Evolutionary conservation across 2,329 filamentous ascomycete species (phyloP), one percentile per base, ranked within the genome.

Genomic region (Paecilomyces sp.): DNA sequence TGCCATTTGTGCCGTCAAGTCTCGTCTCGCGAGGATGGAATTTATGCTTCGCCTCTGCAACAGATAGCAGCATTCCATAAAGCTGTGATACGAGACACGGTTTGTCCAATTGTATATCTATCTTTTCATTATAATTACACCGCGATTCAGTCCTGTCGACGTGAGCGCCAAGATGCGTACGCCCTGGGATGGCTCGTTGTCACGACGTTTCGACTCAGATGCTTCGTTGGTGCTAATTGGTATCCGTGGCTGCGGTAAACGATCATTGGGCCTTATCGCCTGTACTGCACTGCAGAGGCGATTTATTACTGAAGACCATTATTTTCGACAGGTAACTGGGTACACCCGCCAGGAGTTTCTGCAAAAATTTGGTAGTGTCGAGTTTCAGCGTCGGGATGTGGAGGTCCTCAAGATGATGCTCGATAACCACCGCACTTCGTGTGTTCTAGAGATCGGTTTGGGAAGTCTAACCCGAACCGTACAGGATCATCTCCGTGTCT

Each of bases 231-330:
- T 78, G 22, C 64, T 78, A 8, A 70, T 78, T 53, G 76, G 76
- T 13, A 77, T 78, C 58, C 72, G 76, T 2, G 76, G 75, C n/a
- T 76, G 73, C 57, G 76, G 76, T 15, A 78, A 78, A 62, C 71
- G 76, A 47, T 78, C 76, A 0, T 59, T 78, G 30, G 76, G 76
- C 7, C 76, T 78, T 33, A 72, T 78, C 56, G 76, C 76, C 8
- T 76, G 76, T 15, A 72, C 76, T 0, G 75, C 75, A 15, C 65
- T 78, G 50, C 77, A 76, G 53, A 69, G 76, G 57, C 72, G 75
- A 31, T 77, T 77, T 54, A 73, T 78, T 24, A 78, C 76, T 8
- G 76, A 77, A 63, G 76, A 78, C 59, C 74, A 78, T 61, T 78
- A 74, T 61, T 78, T 78, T 60, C 74, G 74, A 54, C 73, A 74